Evolutionary conservation across 1,284 basidiomycete species (phyloP).

Genomic region (Naganishia liquefaciens): DNA sequence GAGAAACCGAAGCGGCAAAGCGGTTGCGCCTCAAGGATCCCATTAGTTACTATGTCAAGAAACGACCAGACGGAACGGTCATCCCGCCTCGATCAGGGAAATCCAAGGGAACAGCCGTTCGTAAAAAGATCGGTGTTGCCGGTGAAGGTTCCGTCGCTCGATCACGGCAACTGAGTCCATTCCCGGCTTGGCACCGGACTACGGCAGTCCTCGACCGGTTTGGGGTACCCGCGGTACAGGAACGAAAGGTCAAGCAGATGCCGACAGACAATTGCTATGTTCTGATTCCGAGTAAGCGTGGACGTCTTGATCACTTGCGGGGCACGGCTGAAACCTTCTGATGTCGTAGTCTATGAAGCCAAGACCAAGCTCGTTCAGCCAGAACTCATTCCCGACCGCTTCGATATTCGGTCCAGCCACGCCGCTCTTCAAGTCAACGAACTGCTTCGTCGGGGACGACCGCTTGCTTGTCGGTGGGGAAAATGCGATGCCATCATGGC

Average conservation of each 20-base stretch:
- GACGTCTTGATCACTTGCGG: neutral
- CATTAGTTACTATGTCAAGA: constrained; percentile 14
- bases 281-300: constrained; percentile 16
- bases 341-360: constrained; percentile 16
- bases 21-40: constrained; percentile 3
- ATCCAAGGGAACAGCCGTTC: constrained; percentile 12
- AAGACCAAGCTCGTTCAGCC: constrained; percentile 11
- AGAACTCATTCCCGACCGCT: constrained; percentile 24
- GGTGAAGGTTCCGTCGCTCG: constrained; percentile 5
- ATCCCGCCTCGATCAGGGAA: neutral
- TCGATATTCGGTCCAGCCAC: constrained; percentile 11
- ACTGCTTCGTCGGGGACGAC: constrained; percentile 3
- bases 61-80: neutral
- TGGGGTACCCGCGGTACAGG: constrained; percentile 7
- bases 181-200: constrained; percentile 24
- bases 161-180: constrained; percentile 18
- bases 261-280: constrained; percentile 18
- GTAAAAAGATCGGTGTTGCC: constrained; percentile 5
- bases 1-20: neutral
- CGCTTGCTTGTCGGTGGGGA: constrained; percentile 8
- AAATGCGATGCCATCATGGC: constrained; percentile 18
- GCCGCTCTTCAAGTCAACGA: constrained; percentile 21
- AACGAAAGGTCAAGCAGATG: constrained; percentile 1
- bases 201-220: neutral
- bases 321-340: no score